Percentiles rank a stretch among this genome's conserved stretches.
phyloP scores from a whole-genome alignment of 768 basidiomycete genomes.

The Pulveroboletus sp. region DNA sequence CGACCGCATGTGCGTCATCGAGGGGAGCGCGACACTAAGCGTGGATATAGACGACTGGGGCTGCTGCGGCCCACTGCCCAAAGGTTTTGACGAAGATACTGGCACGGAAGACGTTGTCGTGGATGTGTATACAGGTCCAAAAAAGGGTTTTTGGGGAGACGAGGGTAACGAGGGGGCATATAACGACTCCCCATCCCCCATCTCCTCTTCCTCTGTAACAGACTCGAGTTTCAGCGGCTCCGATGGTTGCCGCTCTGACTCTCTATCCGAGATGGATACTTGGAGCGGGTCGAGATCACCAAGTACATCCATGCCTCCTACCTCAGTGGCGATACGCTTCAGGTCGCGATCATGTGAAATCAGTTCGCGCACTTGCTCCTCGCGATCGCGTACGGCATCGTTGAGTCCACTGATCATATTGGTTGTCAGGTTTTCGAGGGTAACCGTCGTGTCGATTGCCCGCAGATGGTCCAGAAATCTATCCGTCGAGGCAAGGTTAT shows the following conservation, averaged over 20 bases:
- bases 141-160: slow-evolving; percentile 59
- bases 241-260: slow-evolving; percentile 25
- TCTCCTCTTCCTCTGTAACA: slow-evolving; percentile 40
- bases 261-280: slow-evolving; percentile 28
- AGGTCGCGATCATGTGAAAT: slow-evolving; percentile 79
- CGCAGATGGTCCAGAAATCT: slow-evolving; percentile 73
- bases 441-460: slow-evolving; percentile 51
- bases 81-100: slow-evolving; percentile 24
- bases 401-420: slow-evolving; percentile 77
- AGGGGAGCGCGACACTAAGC: slow-evolving; percentile 44
- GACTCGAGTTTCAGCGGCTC: slow-evolving; percentile 31
- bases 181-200: slow-evolving; percentile 40
- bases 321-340: slow-evolving; percentile 70
- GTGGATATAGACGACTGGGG: slow-evolving; percentile 30
- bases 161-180: slow-evolving; percentile 39
- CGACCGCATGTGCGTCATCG: slow-evolving; percentile 68
- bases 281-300: slow-evolving; percentile 67
- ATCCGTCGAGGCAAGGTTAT: slow-evolving; percentile 75
- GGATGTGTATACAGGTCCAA: slow-evolving; percentile 45
- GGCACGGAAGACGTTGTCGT: slow-evolving; percentile 55
- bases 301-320: slow-evolving; percentile 73
- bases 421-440: slow-evolving; percentile 68
- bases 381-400: slow-evolving; percentile 71
- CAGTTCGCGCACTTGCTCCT: slow-evolving; percentile 77
- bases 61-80: slow-evolving; percentile 16